Conservation (phyloP, 2,329 filamentous ascomycete genomes). For the Xylariaceae sp. region DNA sequence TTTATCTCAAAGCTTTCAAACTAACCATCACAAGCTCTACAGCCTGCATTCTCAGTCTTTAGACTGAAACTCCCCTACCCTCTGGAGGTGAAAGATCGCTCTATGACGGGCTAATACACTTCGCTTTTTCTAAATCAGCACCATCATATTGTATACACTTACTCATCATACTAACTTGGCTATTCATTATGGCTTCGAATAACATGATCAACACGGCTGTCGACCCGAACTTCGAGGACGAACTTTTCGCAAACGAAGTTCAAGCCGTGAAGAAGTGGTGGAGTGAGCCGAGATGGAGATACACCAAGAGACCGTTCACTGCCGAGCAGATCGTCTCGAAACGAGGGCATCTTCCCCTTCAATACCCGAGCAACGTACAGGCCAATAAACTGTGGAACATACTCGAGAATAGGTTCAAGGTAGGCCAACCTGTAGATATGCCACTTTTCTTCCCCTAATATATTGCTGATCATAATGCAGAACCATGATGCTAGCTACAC, state of each 20-base stretch:
- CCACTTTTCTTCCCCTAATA: not conserved
- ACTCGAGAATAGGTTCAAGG: slow-evolving; percentile 79
- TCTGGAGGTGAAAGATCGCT: not conserved
- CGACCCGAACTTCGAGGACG: slow-evolving; percentile 53
- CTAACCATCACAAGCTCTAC: not conserved
- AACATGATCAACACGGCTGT: slow-evolving; percentile 57
- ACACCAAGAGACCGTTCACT: slow-evolving; percentile 88
- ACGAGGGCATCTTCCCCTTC: slow-evolving; percentile 81
- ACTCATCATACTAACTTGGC: not conserved
- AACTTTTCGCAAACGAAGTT: slow-evolving; percentile 75
- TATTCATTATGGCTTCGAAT: slow-evolving; percentile 50
- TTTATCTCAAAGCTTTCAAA: not conserved
- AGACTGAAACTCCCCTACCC: not conserved
- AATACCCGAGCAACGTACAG: slow-evolving; percentile 84
- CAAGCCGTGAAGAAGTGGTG: slow-evolving; percentile 91
- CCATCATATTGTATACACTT: not conserved
- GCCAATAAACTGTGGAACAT: slow-evolving; percentile 94
- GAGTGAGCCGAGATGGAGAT: slow-evolving; percentile 83
- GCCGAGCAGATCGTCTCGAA: slow-evolving; percentile 97
- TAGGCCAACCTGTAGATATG: slow-evolving; percentile 34
- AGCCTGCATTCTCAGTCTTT: slow-evolving; percentile 4
- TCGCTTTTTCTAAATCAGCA: not conserved
- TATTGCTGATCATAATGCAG: slow-evolving; percentile 39
- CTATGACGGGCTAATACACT: not conserved
- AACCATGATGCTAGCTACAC: slow-evolving; percentile 84